Evolutionary conservation across 495 filamentous ascomycete species (phyloP).

Genomic region (Aspergillus carlsbadensis): DNA sequence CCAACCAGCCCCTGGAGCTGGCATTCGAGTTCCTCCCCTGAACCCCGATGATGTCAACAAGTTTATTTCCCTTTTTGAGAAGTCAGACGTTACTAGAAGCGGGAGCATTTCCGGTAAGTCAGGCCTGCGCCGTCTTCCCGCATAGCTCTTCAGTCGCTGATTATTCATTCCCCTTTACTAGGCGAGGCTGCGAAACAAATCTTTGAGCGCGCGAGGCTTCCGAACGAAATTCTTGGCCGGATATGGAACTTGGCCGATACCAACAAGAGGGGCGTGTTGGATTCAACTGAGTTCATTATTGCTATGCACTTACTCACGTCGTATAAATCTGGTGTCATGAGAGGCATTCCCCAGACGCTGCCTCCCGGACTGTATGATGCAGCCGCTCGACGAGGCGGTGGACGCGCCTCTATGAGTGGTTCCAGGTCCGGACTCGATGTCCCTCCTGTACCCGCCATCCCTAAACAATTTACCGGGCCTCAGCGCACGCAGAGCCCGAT

Average conservation of each 20-base stretch:
- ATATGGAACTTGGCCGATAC: constrained; percentile 96
- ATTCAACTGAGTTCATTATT: constrained; percentile 90
- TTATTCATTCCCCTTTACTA: constrained; percentile 15
- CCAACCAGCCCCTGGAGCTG: constrained; percentile 64
- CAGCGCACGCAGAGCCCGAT: constrained; percentile 72
- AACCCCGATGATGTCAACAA: constrained; percentile 86
- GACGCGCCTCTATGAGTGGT: constrained; percentile 44
- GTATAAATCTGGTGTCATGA: constrained; percentile 77
- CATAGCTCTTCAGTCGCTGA: neutral
- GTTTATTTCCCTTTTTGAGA: constrained; percentile 83
- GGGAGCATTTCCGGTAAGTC: constrained; percentile 73
- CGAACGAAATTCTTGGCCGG: constrained; percentile 84
- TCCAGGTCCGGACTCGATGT: constrained; percentile 42
- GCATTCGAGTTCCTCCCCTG: constrained; percentile 86
- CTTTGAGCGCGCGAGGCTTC: constrained; percentile 86
- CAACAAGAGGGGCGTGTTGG: constrained; percentile 86
- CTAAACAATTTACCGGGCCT: constrained; percentile 69
- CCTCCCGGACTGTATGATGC: constrained; percentile 90
- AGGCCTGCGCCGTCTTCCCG: neutral
- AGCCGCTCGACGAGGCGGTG: constrained; percentile 66
- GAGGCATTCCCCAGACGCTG: constrained; percentile 74
- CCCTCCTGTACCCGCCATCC: constrained; percentile 58
- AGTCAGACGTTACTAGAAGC: constrained; percentile 68
- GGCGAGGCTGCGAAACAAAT: constrained; percentile 88
- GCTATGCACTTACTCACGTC: constrained; percentile 96